phyloP scores from a whole-genome alignment of 129 eudicot genomes.

The Tanacetum coccineum region DNA sequence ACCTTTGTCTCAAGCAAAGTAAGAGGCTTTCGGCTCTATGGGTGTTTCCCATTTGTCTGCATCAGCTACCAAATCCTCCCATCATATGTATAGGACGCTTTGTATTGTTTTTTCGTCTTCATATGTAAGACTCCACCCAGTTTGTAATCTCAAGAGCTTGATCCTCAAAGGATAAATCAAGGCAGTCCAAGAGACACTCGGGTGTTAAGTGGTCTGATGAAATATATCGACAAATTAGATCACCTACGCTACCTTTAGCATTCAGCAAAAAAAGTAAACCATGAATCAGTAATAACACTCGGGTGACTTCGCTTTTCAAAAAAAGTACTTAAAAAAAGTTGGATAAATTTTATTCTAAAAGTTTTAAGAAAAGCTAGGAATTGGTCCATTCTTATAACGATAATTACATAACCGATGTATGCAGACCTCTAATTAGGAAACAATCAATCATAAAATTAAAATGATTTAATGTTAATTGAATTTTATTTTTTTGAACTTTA shows the following conservation, averaged over 20 bases:
- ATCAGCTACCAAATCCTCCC: conserved; percentile 63
- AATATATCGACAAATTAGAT: conserved; percentile 63
- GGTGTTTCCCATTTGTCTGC: conserved; percentile 55
- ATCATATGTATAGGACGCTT: conserved; percentile 33
- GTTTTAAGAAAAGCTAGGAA: too few species aligned
- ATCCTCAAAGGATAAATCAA: conserved; percentile 76
- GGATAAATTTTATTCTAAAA: too few species aligned
- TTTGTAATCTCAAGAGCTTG: conserved; percentile 78
- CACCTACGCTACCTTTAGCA: conserved; percentile 69
- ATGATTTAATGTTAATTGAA: too few species aligned
- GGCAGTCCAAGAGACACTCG: too few species aligned
- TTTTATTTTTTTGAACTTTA: too few species aligned
- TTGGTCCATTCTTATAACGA: neutral
- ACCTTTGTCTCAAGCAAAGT: conserved; percentile 60
- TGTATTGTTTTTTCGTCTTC: conserved; percentile 47
- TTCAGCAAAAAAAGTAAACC: conserved; percentile 44
- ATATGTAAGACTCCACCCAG: conserved; percentile 64
- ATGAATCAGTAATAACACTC: neutral
- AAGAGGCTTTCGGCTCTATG: conserved; percentile 76
- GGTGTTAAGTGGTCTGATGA: conserved; percentile 76
- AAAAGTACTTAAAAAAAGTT: too few species aligned
- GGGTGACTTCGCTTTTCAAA: neutral
- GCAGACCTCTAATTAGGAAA: too few species aligned
- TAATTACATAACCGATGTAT: too few species aligned
- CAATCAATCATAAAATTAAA: too few species aligned